Percentiles rank a stretch among this genome's conserved stretches.
These are phyloP conservation scores for Entomortierella chlamydospora DNA, from an alignment of 192 early-diverging fungal species.

Conservation along the genomic window DNA sequence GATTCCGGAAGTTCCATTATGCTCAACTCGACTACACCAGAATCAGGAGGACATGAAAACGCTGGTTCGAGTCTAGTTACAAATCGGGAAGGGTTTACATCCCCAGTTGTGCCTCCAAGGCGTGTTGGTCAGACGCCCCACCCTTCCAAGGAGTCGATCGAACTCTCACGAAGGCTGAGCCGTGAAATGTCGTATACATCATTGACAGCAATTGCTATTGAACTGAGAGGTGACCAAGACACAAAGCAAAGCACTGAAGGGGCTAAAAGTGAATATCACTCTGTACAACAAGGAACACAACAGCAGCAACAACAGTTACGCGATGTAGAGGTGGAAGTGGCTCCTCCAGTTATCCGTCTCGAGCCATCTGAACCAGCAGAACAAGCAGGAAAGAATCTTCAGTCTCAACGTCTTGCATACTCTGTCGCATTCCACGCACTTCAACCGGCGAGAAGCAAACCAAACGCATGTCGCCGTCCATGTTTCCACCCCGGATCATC, in stretches of 20 bases:
- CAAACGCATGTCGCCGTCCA: neutral
- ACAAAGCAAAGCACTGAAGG: neutral
- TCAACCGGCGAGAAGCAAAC: slow-evolving; percentile 14
- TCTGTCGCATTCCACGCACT: slow-evolving; percentile 24
- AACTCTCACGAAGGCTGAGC: slow-evolving; percentile 14
- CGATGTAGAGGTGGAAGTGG: neutral
- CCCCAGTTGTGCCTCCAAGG: neutral
- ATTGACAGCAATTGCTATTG: slow-evolving; percentile 41
- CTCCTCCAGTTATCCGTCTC: no score
- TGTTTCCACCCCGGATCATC: neutral
- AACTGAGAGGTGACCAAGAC: slow-evolving; percentile 17
- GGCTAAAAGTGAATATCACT: neutral
- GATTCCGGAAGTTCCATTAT: neutral
- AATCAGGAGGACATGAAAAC: neutral
- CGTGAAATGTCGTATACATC: slow-evolving; percentile 29
- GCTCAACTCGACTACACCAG: neutral
- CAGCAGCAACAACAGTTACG: neutral
- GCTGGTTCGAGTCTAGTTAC: neutral
- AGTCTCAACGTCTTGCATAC: neutral
- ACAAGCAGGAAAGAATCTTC: neutral
- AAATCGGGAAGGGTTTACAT: neutral
- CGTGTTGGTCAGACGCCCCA: neutral
- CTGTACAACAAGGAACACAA: no score
- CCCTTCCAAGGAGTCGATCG: slow-evolving; percentile 13
- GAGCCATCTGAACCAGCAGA: neutral